Percentiles rank a stretch among this genome's conserved stretches.
phyloP scores from a whole-genome alignment of 257 asterid genomes.

The Ilex aquifolium region DNA sequence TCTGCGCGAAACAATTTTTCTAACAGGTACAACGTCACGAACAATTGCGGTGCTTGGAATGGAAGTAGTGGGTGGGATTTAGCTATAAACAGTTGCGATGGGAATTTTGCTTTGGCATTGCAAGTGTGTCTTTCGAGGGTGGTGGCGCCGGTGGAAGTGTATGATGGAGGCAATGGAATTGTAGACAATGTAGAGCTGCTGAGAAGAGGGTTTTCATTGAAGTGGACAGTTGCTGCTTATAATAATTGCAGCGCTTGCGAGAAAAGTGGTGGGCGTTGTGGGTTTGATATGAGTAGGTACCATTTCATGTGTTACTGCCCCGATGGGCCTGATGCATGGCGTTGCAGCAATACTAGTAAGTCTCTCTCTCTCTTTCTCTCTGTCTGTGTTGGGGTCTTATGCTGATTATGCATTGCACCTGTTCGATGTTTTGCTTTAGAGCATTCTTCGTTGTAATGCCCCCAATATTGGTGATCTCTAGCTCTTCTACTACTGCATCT shows the following conservation, averaged over 20 bases:
- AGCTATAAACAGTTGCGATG: constrained; percentile 30
- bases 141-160: constrained; percentile 39
- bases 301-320: constrained; percentile 50
- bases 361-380: too few species aligned
- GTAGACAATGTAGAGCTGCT: constrained; percentile 20
- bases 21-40: too few species aligned
- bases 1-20: too few species aligned
- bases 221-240: constrained; percentile 42
- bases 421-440: too few species aligned
- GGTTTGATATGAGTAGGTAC: constrained; percentile 15
- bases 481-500: too few species aligned
- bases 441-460: too few species aligned
- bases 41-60: too few species aligned
- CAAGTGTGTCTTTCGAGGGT: constrained; percentile 29
- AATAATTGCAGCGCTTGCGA: constrained; percentile 30
- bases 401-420: too few species aligned
- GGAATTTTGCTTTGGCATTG: constrained; percentile 18
- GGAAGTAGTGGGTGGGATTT: constrained; percentile 12
- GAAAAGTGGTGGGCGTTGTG: constrained; percentile 56
- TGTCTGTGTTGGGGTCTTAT: too few species aligned
- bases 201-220: constrained; percentile 47
- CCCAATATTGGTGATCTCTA: too few species aligned
- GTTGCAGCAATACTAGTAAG: too few species aligned
- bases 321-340: constrained; percentile 38
- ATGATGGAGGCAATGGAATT: constrained; percentile 2